Evolutionary conservation across 306 rosid genomes (phyloP), one percentile per base, ranked within the genome.

Genomic region (Cicer judaicum): DNA sequence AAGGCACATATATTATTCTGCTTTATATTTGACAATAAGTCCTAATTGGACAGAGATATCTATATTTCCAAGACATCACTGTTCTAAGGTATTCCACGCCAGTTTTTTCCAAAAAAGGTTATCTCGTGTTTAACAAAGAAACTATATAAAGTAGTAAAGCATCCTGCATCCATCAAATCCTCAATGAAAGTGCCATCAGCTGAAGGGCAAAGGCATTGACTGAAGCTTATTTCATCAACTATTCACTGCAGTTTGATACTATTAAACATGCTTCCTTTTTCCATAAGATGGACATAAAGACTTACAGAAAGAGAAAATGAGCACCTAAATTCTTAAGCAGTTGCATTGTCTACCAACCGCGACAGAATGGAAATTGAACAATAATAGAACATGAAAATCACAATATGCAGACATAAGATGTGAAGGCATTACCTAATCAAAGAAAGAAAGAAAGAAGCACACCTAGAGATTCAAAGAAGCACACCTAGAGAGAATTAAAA

Each of bases 381-480:
- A 65, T 38, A 24, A 73, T 2, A 13, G 66, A 79, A 54, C 83
- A 63, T 13, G 5, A 63, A 52, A 29, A 12, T 53, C 36, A 53
- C 8, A 48, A 56, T 18, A 73, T 7, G 10, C 10, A 7, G 3
- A 70, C 65, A 73, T 7, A 34, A 47, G 49, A 41, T 64, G 21
- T 18, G 54, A 43, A 64, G 68, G 74, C 29, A 24, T 24, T 24
- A n/a, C 12, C 71, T 13, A 66, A 66, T 13, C 16, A 38, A 50
- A 70, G 49, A 73, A 57, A 56, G 18, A 65, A 24, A 24, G 29
- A 24, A 21, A 21, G 24, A 21, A 62, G 11, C 40, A 62, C 36
- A 50, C 24, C 49, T 10, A 38, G 11, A 3, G 36, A 53, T 41
- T 71, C n/a, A 49, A 53, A 21, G 49, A 62, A 62, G 11, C 40